A percentile compares a stretch with the other conserved stretches of the same genome.
Evolutionary conservation across 176 grass and related monocot species (phyloP).

Genomic region (Chloris gayana): DNA sequence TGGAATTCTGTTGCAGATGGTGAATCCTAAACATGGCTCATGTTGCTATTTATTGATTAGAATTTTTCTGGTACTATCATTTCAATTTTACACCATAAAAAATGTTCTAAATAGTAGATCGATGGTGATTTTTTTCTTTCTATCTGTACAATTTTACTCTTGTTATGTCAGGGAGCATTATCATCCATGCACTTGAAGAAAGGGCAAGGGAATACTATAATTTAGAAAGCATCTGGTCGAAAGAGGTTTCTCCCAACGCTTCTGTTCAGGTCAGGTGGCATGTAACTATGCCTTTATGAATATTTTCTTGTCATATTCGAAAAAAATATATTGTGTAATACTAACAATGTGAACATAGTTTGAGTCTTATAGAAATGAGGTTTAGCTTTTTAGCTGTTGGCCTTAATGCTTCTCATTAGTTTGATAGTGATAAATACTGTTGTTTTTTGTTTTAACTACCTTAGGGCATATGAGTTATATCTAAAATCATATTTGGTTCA

Average conservation of each 20-base stretch:
- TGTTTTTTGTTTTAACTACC: neutral
- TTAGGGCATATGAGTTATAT: neutral
- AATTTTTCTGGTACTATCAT: neutral
- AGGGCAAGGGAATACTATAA: constrained; percentile 95
- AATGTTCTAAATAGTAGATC: neutral
- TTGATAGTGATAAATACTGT: neutral
- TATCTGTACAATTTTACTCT: neutral
- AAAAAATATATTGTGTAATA: neutral
- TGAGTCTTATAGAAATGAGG: neutral
- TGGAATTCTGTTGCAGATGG: neutral
- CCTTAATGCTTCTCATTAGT: constrained; percentile 3
- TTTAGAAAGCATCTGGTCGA: constrained; percentile 91
- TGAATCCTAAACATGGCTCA: constrained; percentile 9
- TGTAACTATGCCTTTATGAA: constrained; percentile 5
- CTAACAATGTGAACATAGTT: neutral
- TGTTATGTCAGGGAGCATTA: constrained; percentile 69
- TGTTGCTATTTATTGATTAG: neutral
- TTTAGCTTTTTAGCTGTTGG: neutral
- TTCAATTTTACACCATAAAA: neutral
- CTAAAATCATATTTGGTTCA: neutral
- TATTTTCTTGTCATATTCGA: constrained; percentile 6
- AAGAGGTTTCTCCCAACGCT: constrained; percentile 57
- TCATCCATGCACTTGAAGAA: constrained; percentile 95
- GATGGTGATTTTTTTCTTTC: neutral
- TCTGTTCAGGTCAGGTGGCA: constrained; percentile 55